Percentiles rank a stretch among this genome's conserved stretches.
phyloP scores from a whole-genome alignment of 2,329 filamentous ascomycete species.

The Bretziella fagacearum region DNA sequence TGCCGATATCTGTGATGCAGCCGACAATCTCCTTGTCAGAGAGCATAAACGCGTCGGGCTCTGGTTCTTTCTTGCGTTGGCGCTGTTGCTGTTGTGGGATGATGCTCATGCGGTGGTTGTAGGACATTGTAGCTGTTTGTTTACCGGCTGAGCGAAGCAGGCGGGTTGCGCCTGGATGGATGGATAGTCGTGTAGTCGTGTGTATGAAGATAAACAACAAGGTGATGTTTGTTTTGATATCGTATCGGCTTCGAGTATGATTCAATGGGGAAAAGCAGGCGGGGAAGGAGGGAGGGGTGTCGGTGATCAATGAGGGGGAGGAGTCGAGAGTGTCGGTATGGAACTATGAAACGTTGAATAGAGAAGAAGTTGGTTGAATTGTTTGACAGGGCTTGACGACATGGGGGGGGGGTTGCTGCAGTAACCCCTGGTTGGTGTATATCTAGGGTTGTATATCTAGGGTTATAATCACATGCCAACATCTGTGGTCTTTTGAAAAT shows the following conservation, averaged over 20 bases:
- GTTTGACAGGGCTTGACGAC: background rate
- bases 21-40: constrained; percentile 71
- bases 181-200: background rate
- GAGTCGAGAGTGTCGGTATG: too few species aligned
- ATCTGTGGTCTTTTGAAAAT: background rate
- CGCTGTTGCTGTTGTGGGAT: constrained; percentile 34
- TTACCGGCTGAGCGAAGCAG: background rate
- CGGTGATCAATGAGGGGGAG: too few species aligned
- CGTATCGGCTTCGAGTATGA: background rate
- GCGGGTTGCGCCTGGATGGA: background rate
- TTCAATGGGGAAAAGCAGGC: background rate
- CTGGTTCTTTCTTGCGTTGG: constrained; percentile 37
- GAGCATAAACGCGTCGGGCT: constrained; percentile 43
- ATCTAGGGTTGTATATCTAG: background rate
- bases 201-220: background rate
- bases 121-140: constrained; percentile 30
- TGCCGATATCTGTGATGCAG: constrained; percentile 93
- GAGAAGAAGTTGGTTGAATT: too few species aligned
- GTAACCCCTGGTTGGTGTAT: background rate
- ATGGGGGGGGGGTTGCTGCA: background rate
- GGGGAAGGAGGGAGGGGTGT: too few species aligned
- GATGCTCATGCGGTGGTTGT: constrained; percentile 44
- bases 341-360: too few species aligned
- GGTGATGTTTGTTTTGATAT: background rate
- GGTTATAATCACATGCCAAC: background rate